Conservation (phyloP, 129 eudicot species). For the Mikania micrantha region DNA sequence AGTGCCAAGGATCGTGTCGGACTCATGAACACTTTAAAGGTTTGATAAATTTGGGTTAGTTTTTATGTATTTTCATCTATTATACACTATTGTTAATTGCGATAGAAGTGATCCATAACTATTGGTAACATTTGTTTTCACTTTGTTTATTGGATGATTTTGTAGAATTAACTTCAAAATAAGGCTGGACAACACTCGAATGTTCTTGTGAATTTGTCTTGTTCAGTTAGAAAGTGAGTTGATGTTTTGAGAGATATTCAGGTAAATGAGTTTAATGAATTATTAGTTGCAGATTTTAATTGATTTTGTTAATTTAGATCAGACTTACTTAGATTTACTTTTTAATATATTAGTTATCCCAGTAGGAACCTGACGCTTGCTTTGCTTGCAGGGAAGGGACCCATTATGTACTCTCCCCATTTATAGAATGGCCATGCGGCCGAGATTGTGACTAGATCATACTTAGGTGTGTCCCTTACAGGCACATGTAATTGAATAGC, state of each 20-base stretch:
- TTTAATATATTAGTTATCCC: neutral
- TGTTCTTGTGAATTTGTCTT: constrained; percentile 58
- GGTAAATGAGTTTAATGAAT: constrained; percentile 25
- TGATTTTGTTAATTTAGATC: neutral
- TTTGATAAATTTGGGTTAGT: constrained; percentile 2
- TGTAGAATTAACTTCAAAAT: constrained; percentile 63
- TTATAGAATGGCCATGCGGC: neutral
- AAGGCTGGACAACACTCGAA: constrained; percentile 61
- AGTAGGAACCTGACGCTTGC: too few relatives aligned
- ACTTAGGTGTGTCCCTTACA: neutral
- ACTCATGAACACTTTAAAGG: constrained; percentile 82
- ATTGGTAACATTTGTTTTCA: neutral
- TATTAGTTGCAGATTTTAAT: neutral
- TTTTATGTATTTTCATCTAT: neutral
- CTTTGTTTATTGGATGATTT: neutral
- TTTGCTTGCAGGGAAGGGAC: too few relatives aligned
- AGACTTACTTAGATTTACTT: neutral
- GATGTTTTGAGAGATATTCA: constrained; percentile 59
- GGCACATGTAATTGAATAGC: neutral
- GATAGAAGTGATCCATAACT: neutral
- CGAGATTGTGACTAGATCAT: neutral
- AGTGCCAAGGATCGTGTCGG: constrained; percentile 85
- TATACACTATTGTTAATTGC: neutral
- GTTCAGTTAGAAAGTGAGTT: constrained; percentile 64
- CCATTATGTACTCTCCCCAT: neutral